These are phyloP conservation scores for Berberis vulgaris DNA, from an alignment of 164 flowering plant species.

Conservation along the genomic window DNA sequence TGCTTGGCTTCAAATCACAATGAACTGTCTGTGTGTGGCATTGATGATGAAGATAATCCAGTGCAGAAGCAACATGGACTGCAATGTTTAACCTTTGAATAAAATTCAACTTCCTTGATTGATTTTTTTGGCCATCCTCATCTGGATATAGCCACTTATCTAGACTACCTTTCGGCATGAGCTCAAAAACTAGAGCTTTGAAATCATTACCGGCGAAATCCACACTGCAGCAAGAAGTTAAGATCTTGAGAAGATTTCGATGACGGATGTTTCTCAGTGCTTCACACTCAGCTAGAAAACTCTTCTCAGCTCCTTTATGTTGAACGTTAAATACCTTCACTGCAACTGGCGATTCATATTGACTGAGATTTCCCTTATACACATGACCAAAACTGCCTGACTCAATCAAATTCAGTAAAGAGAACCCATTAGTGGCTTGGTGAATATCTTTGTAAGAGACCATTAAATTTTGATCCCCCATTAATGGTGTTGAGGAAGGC, in stretches of 20 bases:
- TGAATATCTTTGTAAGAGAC: background rate
- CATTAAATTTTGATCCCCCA: background rate
- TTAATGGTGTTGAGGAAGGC: background rate
- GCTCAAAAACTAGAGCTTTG: too few species aligned
- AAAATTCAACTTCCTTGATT: too few species aligned
- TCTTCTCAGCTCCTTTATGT: background rate
- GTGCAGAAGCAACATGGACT: too few species aligned
- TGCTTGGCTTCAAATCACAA: too few species aligned
- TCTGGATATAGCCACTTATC: too few species aligned
- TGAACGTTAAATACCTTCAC: background rate
- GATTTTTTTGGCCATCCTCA: too few species aligned
- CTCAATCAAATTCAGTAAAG: background rate
- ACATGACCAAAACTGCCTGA: background rate
- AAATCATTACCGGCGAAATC: too few species aligned
- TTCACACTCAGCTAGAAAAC: conserved; percentile 1
- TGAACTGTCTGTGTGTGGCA: too few species aligned
- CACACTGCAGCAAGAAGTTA: background rate
- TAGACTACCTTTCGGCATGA: too few species aligned
- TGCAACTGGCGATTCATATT: background rate
- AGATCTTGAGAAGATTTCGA: background rate
- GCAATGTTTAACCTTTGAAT: too few species aligned
- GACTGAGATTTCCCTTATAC: background rate
- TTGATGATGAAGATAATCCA: too few species aligned
- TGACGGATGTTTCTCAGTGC: background rate
- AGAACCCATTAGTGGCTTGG: background rate